Base-by-base conservation (phyloP, 306 rosid genomes). In the Malus sylvestris region DNA sequence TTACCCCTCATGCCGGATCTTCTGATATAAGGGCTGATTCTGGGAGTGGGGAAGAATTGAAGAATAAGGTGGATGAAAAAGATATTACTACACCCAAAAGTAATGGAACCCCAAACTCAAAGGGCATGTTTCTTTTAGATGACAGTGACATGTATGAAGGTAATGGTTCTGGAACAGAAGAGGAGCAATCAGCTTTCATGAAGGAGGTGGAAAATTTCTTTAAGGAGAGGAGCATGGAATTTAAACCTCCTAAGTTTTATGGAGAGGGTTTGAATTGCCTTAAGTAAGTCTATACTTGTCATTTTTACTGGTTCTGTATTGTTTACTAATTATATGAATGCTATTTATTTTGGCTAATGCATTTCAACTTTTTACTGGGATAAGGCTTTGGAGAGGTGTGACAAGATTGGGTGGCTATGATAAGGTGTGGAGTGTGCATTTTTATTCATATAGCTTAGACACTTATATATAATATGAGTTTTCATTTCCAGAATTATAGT, bases 341-440 rank as follows among this genome's bases (percentile, higher is more conserved):
- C 6, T 23, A 11, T 23, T 84, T 75, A 32, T 62, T 68, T 61
- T 74, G 76, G 61, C 76, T 70, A 72, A 84, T 89, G 72, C 83
- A 18, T 73, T 19, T 81, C 13, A 23, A 52, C 46, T 83, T 73
- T 79, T 80, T 84, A 68, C 32, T 76, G 67, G 67, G 58, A 77
- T 35, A 79, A 51, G 99, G 98, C 88, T 96, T 72, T 96, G 97
- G 93, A 96, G 97, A 81, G 88, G 97, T 14, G 99, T 96, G 79
- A 91, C 83, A 4, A 89, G 91, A 86, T 85, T 96, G 91, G 99
- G 99, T 73, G 99, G 99, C 87, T 96, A 96, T 89, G 98, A 92
- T 75, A 96, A 92, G 99, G 99, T 96, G 84, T 82, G 79, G 19
- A 1, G 22, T 63, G 29, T 51, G 55, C 55, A 23, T 61, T 67